Evolutionary conservation across 257 asterid genomes (phyloP), one percentile per base, ranked within the genome.

Genomic region (Lantana camara): DNA sequence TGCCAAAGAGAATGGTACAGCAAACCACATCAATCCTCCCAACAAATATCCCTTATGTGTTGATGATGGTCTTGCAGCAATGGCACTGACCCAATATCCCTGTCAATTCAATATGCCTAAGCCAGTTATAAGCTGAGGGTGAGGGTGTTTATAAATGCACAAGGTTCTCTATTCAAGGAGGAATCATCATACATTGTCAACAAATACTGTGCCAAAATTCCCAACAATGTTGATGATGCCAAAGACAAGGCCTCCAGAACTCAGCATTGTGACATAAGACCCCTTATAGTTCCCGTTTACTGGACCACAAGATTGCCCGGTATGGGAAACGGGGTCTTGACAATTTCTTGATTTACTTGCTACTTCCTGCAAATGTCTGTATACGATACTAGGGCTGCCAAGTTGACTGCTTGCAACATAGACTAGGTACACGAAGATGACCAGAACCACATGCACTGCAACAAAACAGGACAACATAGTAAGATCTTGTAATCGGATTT

Each of bases 41-140:
- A 91, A 58, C 54, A 91, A 79, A 70, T 91, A 91, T 1, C 97
- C 98, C 82, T 86, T 89, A 65, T 91, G 97, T 22, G 98, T 91
- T 32, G 98, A 91, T 51, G 98, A 89, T 53, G 98, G 97, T 42
- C 97, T 89, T 19, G 97, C 98, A 41, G 98, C 98, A 64, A 89
- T 89, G 14, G 98, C 98, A 55, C 97, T 91, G 34, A 86, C 88
- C 98, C 98, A 89, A 57, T 89, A 91, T 10, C 97, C 96, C 97
- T 91, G 60, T 17, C 49, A 29, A 40, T 60, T 23, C n/a, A 27
- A 41, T 9, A 2, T 10, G 0, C 4, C 32, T 21, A 0, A 50
- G 12, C 68, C 20, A n/a, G 14, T 63, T 21, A 34, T 3, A 60
- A n/a, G 9, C 13, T 8, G 3, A 37, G n/a, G n/a, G n/a, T n/a